phyloP scores from a whole-genome alignment of 2,329 filamentous ascomycete species.

The Orbilia javanica region DNA sequence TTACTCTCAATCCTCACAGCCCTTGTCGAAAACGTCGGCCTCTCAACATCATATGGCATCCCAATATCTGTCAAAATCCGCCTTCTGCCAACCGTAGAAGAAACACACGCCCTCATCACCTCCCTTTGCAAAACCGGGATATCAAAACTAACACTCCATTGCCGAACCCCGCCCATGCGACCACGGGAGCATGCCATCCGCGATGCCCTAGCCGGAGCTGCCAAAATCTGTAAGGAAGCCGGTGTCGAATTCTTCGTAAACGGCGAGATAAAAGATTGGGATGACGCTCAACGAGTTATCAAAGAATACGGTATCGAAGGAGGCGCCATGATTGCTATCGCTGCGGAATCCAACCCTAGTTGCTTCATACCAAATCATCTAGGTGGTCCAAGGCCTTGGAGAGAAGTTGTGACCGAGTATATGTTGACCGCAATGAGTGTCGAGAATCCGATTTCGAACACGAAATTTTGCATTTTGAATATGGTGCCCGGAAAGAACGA shows the following conservation, averaged over 20 bases:
- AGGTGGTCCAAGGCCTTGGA: slow-evolving; percentile 79
- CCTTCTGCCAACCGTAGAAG: slow-evolving; percentile 79
- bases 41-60: slow-evolving; percentile 55
- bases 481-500: slow-evolving; percentile 87
- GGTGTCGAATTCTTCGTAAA: slow-evolving; percentile 97
- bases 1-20: slow-evolving; percentile 85
- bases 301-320: slow-evolving; percentile 87
- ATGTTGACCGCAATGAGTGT: slow-evolving; percentile 78
- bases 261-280: slow-evolving; percentile 83
- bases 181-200: slow-evolving; percentile 88
- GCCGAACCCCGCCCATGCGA: slow-evolving; percentile 94
- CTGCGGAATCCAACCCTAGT: slow-evolving; percentile 90
- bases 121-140: slow-evolving; percentile 88
- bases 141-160: slow-evolving; percentile 91
- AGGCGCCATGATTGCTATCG: slow-evolving; percentile 90
- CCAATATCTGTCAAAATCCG: slow-evolving; percentile 94
- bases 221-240: slow-evolving; percentile 80
- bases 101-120: slow-evolving; percentile 82
- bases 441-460: slow-evolving; percentile 90
- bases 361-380: slow-evolving; percentile 80
- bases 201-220: slow-evolving; percentile 86
- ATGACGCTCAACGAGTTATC: slow-evolving; percentile 78
- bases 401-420: slow-evolving; percentile 81
- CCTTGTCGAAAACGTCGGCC: slow-evolving; percentile 83
- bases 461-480: slow-evolving; percentile 78